Base-by-base conservation (phyloP, 2,329 filamentous ascomycete species). In the Clathrospora elynae region DNA sequence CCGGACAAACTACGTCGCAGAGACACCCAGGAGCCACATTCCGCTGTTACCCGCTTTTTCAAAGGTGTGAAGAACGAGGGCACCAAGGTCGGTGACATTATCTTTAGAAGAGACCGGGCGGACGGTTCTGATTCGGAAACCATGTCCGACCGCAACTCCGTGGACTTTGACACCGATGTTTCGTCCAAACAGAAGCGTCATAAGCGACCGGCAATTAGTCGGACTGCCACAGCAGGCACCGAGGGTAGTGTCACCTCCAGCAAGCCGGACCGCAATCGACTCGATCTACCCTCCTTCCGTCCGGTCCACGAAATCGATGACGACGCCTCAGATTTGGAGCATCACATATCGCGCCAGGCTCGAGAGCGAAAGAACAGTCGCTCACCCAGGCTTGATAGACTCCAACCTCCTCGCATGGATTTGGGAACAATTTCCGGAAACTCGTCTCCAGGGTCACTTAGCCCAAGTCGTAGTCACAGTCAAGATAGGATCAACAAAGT, bases 41-140 rank as follows among this genome's bases (percentile, higher is more conserved):
- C 81, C 7, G 83, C 81, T 23, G 76, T 90, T 6, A 82, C 85
- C 28, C 83, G 86, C 5, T 85, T 96, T 33, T 86, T 96, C 71
- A 92, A 90, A 71, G 85, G 84, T 19, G 80, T 95, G 2, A 79
- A 81, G n/a, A 78, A 76, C 48, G 83, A 86, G 57, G 77, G 84
- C 6, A 78, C 80, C 0, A 81, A 79, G 57, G 77, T 85, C 22
- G 80, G 81, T 11, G 81, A 83, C 35, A 74, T 80, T 29, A 78
- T 85, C 14, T 75, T 83, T 67, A 80, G 78, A 53, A 81, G 78
- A 57, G 83, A 86, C 20, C 61, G 69, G 14, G 59, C 54, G 34
- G 66, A 71, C 9, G 71, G 73, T 52, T 73, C 71, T 42, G 75
- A 78, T 32, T 66, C 69, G 33, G 75, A 73, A 2, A 74, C 70